Evolutionary conservation across 352 stramenopile species (phyloP).

Genomic region (Pythium utonaiense): DNA sequence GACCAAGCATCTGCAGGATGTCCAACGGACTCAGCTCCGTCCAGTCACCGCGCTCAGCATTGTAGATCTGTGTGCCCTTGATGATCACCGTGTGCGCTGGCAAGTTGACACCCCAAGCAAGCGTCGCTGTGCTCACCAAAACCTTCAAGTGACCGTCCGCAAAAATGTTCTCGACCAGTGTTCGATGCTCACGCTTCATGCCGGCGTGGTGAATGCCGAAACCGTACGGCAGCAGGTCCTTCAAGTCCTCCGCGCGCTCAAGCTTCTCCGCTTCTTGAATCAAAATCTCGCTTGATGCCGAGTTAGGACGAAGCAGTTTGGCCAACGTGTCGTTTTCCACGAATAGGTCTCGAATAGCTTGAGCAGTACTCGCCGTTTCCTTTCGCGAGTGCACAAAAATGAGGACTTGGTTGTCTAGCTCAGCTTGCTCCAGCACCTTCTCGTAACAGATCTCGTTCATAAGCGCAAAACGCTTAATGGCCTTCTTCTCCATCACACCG

Average conservation of each 20-base stretch:
- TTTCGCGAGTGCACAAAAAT: slow-evolving; percentile 99
- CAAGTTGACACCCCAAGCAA: slow-evolving; percentile 99
- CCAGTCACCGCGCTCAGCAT: slow-evolving; percentile 97
- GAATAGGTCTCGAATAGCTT: slow-evolving; percentile 95
- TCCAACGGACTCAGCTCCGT: slow-evolving; percentile 98
- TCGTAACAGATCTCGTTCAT: slow-evolving; percentile 99
- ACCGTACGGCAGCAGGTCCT: slow-evolving; percentile 97
- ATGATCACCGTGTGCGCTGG: slow-evolving; percentile 99
- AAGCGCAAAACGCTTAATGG: slow-evolving; percentile 97
- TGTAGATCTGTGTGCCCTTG: slow-evolving; percentile 99
- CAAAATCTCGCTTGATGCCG: slow-evolving; percentile 90
- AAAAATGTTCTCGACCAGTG: slow-evolving; percentile 98
- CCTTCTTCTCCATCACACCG: slow-evolving; percentile 99
- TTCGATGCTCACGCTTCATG: slow-evolving; percentile 96
- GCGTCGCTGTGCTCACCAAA: slow-evolving; percentile 97
- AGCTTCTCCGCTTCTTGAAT: slow-evolving; percentile 91
- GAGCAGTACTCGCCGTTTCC: slow-evolving; percentile 96
- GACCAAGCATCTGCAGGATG: slow-evolving; percentile 99
- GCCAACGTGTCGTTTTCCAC: slow-evolving; percentile 94
- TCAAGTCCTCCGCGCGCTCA: slow-evolving; percentile 96
- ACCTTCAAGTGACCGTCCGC: slow-evolving; percentile 96
- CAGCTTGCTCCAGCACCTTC: slow-evolving; percentile 94
- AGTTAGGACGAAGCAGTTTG: slow-evolving; percentile 88
- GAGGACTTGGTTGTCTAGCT: slow-evolving; percentile 96
- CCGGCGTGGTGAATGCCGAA: slow-evolving; percentile 99